Evolutionary conservation across 805 yeast species (phyloP).

Genomic region (Tetrapisispora pingtungensis): DNA sequence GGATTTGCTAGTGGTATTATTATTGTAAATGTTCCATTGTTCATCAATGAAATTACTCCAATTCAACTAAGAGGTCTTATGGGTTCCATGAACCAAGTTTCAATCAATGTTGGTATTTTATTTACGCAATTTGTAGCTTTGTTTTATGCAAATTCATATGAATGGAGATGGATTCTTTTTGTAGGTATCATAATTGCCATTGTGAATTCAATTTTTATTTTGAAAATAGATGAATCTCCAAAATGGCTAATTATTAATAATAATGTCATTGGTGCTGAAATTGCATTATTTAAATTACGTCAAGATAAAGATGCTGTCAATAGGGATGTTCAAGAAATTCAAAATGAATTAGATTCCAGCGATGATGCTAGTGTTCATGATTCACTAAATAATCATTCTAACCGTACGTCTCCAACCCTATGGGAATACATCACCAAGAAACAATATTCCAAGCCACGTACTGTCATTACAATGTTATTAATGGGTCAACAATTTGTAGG

Average conservation of each 20-base stretch:
- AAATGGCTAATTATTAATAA: conserved; percentile 50
- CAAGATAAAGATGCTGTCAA: conserved; percentile 25
- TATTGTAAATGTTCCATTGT: conserved; percentile 75
- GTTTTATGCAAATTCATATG: conserved; percentile 47
- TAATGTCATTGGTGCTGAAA: conserved; percentile 30
- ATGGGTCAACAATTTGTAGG: conserved; percentile 88
- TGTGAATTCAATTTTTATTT: conserved; percentile 35
- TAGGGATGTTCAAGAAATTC: conserved; percentile 16
- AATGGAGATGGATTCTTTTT: conserved; percentile 69
- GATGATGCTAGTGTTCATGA: conserved; percentile 4
- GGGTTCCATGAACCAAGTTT: conserved; percentile 85
- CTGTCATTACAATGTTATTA: conserved; percentile 62
- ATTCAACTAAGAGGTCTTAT: conserved; percentile 56
- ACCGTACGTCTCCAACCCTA: conserved; percentile 15
- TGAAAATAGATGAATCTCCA: conserved; percentile 64
- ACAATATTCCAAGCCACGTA: conserved; percentile 46
- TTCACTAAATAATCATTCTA: conserved; percentile 3
- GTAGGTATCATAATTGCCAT: conserved; percentile 49
- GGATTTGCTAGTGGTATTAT: conserved; percentile 87
- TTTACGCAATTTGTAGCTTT: conserved; percentile 69
- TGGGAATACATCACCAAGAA: conserved; percentile 41
- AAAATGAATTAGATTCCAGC: neutral
- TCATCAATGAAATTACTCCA: conserved; percentile 75
- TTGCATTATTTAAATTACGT: conserved; percentile 30
- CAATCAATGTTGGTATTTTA: conserved; percentile 77